Conservation (phyloP, 306 rosid genomes). For the Cicer chorassanicum region DNA sequence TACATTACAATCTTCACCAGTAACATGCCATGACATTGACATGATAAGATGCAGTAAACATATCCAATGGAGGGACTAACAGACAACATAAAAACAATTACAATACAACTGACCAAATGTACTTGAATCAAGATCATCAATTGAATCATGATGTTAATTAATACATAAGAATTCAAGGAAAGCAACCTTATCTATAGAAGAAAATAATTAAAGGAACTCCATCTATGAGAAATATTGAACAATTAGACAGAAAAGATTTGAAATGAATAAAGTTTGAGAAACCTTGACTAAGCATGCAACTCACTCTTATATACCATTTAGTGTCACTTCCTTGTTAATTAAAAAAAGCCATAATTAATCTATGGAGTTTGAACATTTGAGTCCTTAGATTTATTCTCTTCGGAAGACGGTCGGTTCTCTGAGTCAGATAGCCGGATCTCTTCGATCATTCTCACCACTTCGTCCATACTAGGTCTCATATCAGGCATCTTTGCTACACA, state of each 20-base stretch:
- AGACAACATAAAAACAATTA: constrained; percentile 32
- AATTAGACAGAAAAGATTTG: constrained; percentile 58
- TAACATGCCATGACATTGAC: constrained; percentile 9
- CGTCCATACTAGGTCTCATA: constrained; percentile 84
- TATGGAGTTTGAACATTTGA: constrained; percentile 86
- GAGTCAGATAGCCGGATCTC: constrained; percentile 97
- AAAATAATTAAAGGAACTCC: constrained; percentile 45
- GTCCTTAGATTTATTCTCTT: constrained; percentile 92
- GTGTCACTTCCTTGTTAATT: constrained; percentile 55
- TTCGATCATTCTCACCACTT: constrained; percentile 89
- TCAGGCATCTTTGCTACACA: constrained; percentile 91
- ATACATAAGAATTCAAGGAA: constrained; percentile 61
- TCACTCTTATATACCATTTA: constrained; percentile 49
- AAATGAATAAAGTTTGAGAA: constrained; percentile 46
- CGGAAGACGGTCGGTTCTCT: constrained; percentile 94
- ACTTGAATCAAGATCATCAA: constrained; percentile 54
- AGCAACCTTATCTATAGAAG: constrained; percentile 44
- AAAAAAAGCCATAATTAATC: constrained; percentile 45
- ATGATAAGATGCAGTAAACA: constrained; percentile 30
- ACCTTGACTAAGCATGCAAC: constrained; percentile 51
- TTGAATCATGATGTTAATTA: constrained; percentile 64
- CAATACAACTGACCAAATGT: constrained; percentile 35
- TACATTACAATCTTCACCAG: neutral
- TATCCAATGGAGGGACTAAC: neutral
- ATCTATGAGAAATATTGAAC: constrained; percentile 47